Percentiles rank a stretch among this genome's conserved stretches.
Evolutionary conservation across 192 early-diverging fungal genomes (phyloP).

Genomic region (Coemansia sp.): DNA sequence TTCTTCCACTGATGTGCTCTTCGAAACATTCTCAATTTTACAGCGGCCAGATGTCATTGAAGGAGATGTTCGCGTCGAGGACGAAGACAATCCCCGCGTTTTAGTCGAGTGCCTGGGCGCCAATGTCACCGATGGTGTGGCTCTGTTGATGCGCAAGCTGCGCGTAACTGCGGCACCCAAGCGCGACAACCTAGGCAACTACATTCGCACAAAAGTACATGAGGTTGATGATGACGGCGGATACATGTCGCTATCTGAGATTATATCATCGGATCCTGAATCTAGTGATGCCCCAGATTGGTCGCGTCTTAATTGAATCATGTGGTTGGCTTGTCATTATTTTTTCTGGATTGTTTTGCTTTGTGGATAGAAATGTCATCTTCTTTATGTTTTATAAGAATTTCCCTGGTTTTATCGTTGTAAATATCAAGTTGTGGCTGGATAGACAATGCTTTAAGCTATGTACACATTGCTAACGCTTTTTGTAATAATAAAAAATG

Average conservation of each 20-base stretch:
- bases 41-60: conserved; percentile 41
- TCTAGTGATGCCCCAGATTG: conserved; percentile 33
- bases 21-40: conserved; percentile 41
- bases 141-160: conserved; percentile 32
- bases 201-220: conserved; percentile 12
- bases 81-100: conserved; percentile 30
- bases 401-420: background rate
- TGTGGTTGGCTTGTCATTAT: background rate
- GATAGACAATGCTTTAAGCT: background rate
- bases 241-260: conserved; percentile 38
- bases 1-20: conserved; percentile 29
- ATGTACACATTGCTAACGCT: too few species aligned
- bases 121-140: conserved; percentile 46
- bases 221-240: conserved; percentile 35
- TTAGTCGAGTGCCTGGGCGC: conserved; percentile 46
- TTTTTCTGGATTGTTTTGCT: background rate
- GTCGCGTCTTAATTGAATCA: conserved; percentile 18
- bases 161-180: conserved; percentile 19
- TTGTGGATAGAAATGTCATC: background rate
- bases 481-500: too few species aligned
- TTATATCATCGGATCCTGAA: conserved; percentile 36
- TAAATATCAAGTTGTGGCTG: background rate
- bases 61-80: conserved; percentile 30
- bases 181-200: conserved; percentile 29
- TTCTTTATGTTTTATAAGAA: background rate